Evolutionary conservation across 1,139 yeast genomes (phyloP), one percentile per base, ranked within the genome.

Genomic region (Yamadazyma mexicana): DNA sequence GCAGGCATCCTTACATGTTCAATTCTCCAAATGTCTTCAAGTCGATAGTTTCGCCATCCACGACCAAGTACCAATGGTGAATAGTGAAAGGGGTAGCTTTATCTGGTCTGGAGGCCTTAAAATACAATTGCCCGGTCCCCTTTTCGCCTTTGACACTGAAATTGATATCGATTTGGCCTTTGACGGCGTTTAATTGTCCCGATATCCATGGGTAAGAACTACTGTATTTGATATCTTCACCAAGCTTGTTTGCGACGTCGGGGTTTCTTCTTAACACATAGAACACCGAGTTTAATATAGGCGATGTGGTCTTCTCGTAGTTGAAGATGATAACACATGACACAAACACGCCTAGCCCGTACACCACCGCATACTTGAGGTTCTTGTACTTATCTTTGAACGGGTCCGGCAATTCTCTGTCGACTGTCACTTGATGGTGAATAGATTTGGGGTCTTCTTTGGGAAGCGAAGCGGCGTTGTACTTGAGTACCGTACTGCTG

Each of bases 301-400:
- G 96, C 7, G 95, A 86, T 40, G 85, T 79, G 17, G 89, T 81
- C 60, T 88, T 91, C 58, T 92, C 98, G 64, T 91, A 91, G 68
- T 92, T 89, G 75, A 91, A 83, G 51, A 89, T 86, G 29, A 86
- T 73, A 16, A 76, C 74, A 50, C 91, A 75, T 5, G 92, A 71
- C 6, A 78, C 66, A 8, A 80, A 75, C 67, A 88, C 83, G 17
- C 85, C 77, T 14, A 77, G 60, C 24, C 81, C 77, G 58, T 88
- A 89, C 1, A 72, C 70, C 5, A 72, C 62, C 53, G 88, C 81
- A 40, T 79, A 78, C 31, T 65, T 54, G 38, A 82, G 67, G 49
- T 77, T 77, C 44, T 63, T 66, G 41, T 72, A 73, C 46, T 71
- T 66, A 40, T 75, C 79, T 22, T 71, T 75, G 44, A 81, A 69